Conservation (phyloP, 768 basidiomycete species). For the Lactarius psammicola region DNA sequence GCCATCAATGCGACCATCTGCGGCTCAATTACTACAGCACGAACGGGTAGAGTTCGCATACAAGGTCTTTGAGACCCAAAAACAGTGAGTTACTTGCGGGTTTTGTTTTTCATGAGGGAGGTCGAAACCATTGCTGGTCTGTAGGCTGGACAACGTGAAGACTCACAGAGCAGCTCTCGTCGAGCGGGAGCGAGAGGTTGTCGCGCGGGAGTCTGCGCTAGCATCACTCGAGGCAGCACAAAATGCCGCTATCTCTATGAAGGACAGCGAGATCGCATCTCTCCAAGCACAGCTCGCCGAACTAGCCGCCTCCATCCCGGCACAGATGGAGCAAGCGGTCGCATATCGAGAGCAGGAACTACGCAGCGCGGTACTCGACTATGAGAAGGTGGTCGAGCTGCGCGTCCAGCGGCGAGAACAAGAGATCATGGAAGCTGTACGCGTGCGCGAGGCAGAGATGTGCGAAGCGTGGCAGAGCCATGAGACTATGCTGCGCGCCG, state of each 20-base stretch:
- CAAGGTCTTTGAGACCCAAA: constrained; percentile 75
- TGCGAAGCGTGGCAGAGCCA: constrained; percentile 55
- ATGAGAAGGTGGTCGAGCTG: constrained; percentile 67
- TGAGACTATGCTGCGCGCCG: constrained; percentile 51
- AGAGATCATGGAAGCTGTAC: constrained; percentile 68
- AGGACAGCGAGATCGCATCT: constrained; percentile 57
- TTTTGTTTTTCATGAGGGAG: background rate
- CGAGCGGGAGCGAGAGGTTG: constrained; percentile 63
- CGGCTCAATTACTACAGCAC: constrained; percentile 75
- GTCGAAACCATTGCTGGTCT: background rate
- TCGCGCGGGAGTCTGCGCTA: constrained; percentile 53
- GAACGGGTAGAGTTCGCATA: constrained; percentile 70
- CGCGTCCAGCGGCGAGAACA: constrained; percentile 67
- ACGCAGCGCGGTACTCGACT: constrained; percentile 57
- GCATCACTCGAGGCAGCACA: constrained; percentile 57
- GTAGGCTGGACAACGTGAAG: constrained; percentile 65
- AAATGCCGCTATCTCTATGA: constrained; percentile 46
- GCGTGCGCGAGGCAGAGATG: constrained; percentile 61
- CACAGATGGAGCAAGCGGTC: constrained; percentile 54
- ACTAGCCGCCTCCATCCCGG: constrained; percentile 30
- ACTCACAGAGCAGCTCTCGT: constrained; percentile 54
- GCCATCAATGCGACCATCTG: constrained; percentile 87
- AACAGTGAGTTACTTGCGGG: constrained; percentile 52
- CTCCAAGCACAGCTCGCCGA: constrained; percentile 38
- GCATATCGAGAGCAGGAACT: constrained; percentile 66